Base-by-base conservation (phyloP, 345 rosid genomes). In the Passiflora organensis region DNA sequence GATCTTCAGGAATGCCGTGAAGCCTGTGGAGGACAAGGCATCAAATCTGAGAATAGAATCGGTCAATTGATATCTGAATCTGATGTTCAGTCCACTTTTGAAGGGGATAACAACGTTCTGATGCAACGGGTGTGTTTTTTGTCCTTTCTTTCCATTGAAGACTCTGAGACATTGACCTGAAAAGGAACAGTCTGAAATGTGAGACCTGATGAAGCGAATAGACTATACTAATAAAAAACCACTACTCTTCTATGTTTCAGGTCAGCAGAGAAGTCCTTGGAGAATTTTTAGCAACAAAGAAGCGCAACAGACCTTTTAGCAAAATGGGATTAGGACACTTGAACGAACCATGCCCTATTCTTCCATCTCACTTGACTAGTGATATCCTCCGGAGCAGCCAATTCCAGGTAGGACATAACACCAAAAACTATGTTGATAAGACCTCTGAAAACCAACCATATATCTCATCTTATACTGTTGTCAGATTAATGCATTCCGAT, bases 11-110 rank as follows among this genome's bases (percentile, higher is more conserved):
- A 91, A 81, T 88, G 98, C 20, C 98, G 95, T 58, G 98, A 91
- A 81, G 98, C 96, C 46, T 81, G 88, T 60, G 96, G 95, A 71
- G 98, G 96, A 50, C 98, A 91, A 76, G 96, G 98, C 37, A 44
- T 86, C 62, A 91, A 86, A 79, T 81, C 91, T 28, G 96, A 91
- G 69, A 93, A 88, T 72, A 83, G 63, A 52, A 73, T 93, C 48
- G 99, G 99, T 62, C 89, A 84, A 43, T 48, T 86, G 68, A 93
- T 79, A 80, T 72, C 83, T 67, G 99, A 93, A 77, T 82, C 39
- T 63, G 96, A 93, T 65, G 95, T 88, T 53, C 99, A 88, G 63
- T 73, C 85, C 53, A 93, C 99, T 23, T 86, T 93, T 65, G 99
- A 93, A 69, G 96, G 96, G 55, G 96, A 93, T 76, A 93, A 93